phyloP scores from a whole-genome alignment of 257 asterid species.

The Osmanthus fragrans region DNA sequence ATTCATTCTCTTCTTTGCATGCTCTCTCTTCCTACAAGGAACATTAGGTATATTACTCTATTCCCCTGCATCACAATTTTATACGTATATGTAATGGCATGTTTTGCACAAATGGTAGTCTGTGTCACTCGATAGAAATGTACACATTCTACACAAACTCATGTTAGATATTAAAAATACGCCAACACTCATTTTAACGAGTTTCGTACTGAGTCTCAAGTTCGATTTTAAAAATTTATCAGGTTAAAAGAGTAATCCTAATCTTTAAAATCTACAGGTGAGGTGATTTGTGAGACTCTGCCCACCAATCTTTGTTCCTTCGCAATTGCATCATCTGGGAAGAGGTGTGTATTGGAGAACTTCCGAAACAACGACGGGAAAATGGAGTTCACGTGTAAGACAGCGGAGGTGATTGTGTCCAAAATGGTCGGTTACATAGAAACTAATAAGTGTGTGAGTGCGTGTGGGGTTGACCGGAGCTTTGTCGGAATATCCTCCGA shows the following conservation, averaged over 20 bases:
- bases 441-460: conserved; percentile 27
- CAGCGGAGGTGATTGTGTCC: conserved; percentile 26
- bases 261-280: neutral
- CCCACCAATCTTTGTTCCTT: conserved; percentile 30
- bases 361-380: conserved; percentile 5
- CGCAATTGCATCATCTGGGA: conserved; percentile 25
- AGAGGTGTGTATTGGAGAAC: conserved; percentile 24
- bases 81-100: neutral
- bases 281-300: conserved; percentile 26
- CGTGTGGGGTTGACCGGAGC: conserved; percentile 34
- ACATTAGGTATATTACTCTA: conserved; percentile 36
- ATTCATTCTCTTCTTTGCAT: conserved; percentile 49
- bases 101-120: no score
- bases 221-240: no score
- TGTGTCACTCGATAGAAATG: no score
- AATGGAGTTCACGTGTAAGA: conserved; percentile 19
- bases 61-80: neutral
- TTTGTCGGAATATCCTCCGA: conserved; percentile 32
- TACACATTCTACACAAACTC: no score
- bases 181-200: no score
- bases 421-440: conserved; percentile 29
- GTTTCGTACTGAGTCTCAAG: no score
- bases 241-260: no score
- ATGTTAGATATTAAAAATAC: no score
- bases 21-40: conserved; percentile 44